phyloP scores from a whole-genome alignment of 768 basidiomycete species.

The Suillus hirtellus region DNA sequence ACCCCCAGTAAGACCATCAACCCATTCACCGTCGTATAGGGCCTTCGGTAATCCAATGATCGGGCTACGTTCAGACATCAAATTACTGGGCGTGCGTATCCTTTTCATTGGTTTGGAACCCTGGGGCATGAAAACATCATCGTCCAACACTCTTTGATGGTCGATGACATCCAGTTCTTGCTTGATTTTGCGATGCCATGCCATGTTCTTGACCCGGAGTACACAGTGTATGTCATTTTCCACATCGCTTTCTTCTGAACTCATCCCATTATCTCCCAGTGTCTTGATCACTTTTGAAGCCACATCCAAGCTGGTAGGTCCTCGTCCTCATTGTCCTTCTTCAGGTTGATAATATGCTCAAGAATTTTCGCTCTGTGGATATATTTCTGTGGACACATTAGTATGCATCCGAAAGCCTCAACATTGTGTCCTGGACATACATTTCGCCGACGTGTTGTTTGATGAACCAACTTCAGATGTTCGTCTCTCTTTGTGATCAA shows the following conservation, averaged over 20 bases:
- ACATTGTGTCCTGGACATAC: neutral
- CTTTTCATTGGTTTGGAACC: neutral
- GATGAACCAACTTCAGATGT: constrained; percentile 5
- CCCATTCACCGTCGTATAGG: neutral
- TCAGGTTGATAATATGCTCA: neutral
- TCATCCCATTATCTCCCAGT: neutral
- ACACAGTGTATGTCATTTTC: neutral
- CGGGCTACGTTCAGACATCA: neutral
- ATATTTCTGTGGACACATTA: neutral
- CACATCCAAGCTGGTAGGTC: neutral
- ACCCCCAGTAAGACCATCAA: neutral
- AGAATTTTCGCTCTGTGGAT: neutral
- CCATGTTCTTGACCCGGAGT: neutral
- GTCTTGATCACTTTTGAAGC: neutral
- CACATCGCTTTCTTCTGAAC: neutral
- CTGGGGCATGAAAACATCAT: neutral
- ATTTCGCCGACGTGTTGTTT: constrained; percentile 8
- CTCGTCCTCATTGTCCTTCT: neutral
- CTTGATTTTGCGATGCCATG: neutral
- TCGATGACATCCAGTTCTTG: neutral
- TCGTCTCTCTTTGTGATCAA: neutral
- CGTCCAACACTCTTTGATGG: neutral
- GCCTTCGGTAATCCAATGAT: neutral
- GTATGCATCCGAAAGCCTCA: neutral
- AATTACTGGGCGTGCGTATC: neutral